Evolutionary conservation across 1,284 basidiomycete genomes (phyloP).

Genomic region (Sanghuangporus sanghuang): DNA sequence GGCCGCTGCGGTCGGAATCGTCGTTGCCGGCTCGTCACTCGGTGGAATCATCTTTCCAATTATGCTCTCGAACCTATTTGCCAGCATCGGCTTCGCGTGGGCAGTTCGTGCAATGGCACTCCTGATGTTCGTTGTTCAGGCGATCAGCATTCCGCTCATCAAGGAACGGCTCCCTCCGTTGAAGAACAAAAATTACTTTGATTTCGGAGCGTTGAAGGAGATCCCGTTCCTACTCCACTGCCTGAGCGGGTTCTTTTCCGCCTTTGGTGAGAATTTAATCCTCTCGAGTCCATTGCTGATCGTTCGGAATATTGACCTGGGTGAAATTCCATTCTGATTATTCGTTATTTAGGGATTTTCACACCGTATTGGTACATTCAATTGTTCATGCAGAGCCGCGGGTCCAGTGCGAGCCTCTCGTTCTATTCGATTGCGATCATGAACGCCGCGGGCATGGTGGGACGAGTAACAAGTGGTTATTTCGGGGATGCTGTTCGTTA

Average conservation of each 20-base stretch:
- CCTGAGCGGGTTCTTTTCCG: conserved; percentile 15
- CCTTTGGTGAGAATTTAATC: conserved; percentile 11
- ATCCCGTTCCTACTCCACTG: conserved; percentile 11
- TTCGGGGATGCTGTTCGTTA: conserved; percentile 15
- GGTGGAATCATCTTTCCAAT: conserved; percentile 46
- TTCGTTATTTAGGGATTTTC: conserved; percentile 8
- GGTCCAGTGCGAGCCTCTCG: conserved; percentile 9
- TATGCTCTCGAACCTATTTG: conserved; percentile 44
- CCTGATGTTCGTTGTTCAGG: conserved; percentile 13
- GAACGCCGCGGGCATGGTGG: conserved; percentile 17
- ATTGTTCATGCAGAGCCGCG: conserved; percentile 16
- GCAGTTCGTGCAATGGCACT: conserved; percentile 28
- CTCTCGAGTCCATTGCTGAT: not conserved
- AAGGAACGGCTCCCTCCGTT: conserved; percentile 15
- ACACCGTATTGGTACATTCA: conserved; percentile 19
- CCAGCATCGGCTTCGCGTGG: conserved; percentile 34
- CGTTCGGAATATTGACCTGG: not conserved
- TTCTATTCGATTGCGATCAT: conserved; percentile 18
- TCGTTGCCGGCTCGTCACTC: conserved; percentile 31
- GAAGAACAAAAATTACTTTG: conserved; percentile 10
- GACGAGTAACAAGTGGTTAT: conserved; percentile 15
- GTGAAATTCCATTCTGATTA: not conserved
- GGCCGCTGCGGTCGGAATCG: conserved; percentile 44
- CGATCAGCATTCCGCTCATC: conserved; percentile 16
- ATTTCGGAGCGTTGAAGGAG: conserved; percentile 14